Base-by-base conservation (phyloP, 164 flowering plant species). In the Vitis rotundifolia region DNA sequence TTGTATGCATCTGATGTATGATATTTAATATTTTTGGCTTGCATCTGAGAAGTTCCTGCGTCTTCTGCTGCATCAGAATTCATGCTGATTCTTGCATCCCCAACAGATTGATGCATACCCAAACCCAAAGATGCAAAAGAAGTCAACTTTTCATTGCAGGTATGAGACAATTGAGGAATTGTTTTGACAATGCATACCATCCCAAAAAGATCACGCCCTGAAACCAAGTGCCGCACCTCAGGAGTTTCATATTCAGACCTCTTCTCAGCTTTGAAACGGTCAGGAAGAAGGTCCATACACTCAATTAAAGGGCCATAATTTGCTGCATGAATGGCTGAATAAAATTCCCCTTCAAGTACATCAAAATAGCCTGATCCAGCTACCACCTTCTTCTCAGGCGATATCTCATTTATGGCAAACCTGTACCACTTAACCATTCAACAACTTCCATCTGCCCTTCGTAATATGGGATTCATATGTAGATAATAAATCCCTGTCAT, bases 241-340 rank as follows among this genome's bases (percentile, higher is more conserved):
- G 89, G 78, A 62, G 91, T 92, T 55, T 76, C 87, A 81, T 51
- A 66, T n/a, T 65, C 73, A 62, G 97, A 94, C 78, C 98, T 83
- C 76, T 89, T 97, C 83, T 94, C 98, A 14, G 98, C 98, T 85
- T 94, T 97, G 80, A 94, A 94, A 64, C 92, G 65, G 59, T 91
- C 91, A 68, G 98, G 97, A 78, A 94, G 97, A 77, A 85, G 80
- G 71, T 92, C 92, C 88, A 87, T 61, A 13, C 91, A 88, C 55
- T 86, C 92, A 66, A 92, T 81, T 15, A 57, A 65, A 47, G 98
- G 98, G 22, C 98, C 98, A 79, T 84, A 91, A 68, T 84, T 92
- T 59, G 98, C 98, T 11, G 82, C 81, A 76, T 81, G 86, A 29
- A 94, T 74, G 19, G 98, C 93, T 64, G 91, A 82, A 79, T 94